These are phyloP conservation scores for Rhizodiscina lignyota DNA, from an alignment of 495 filamentous ascomycete species.

Conservation along the genomic window DNA sequence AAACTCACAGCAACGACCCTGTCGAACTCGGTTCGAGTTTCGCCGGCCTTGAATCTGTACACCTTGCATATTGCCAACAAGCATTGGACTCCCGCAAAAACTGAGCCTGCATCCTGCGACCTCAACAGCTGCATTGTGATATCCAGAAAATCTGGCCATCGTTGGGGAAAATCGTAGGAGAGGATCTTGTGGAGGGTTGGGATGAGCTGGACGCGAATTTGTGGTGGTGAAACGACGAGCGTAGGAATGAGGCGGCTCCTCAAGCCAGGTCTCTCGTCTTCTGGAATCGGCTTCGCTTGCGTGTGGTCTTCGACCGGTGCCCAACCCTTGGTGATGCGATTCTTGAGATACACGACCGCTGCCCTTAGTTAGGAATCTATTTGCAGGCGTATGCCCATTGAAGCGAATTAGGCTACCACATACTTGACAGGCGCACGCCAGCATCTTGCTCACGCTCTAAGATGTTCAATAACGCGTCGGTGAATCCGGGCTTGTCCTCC, in stretches of 20 bases:
- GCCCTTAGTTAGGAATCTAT: slow-evolving; percentile 5
- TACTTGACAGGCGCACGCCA: slow-evolving; percentile 76
- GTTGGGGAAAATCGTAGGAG: slow-evolving; percentile 81
- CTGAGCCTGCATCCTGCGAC: slow-evolving; percentile 64
- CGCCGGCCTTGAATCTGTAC: slow-evolving; percentile 80
- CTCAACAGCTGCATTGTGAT: slow-evolving; percentile 76
- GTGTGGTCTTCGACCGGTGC: slow-evolving; percentile 50
- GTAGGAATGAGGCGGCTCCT: slow-evolving; percentile 76
- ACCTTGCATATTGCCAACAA: slow-evolving; percentile 82
- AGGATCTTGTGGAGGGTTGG: slow-evolving; percentile 91
- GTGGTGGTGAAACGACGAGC: slow-evolving; percentile 59
- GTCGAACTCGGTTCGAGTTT: slow-evolving; percentile 73
- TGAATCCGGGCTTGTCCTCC: slow-evolving; percentile 78
- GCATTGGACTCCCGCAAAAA: slow-evolving; percentile 88
- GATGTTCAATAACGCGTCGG: slow-evolving; percentile 79
- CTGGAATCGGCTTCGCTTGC: slow-evolving; percentile 55
- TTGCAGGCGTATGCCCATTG: not conserved
- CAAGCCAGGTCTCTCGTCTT: slow-evolving; percentile 77
- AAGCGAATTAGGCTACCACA: slow-evolving; percentile 14
- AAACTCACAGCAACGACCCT: slow-evolving; percentile 85
- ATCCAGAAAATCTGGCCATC: slow-evolving; percentile 86
- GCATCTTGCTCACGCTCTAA: slow-evolving; percentile 73
- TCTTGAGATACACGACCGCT: slow-evolving; percentile 98
- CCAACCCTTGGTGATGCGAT: slow-evolving; percentile 87
- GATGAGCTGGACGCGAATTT: slow-evolving; percentile 77